phyloP scores from a whole-genome alignment of 1,284 basidiomycete species.

The Ceratobasidium sp. region DNA sequence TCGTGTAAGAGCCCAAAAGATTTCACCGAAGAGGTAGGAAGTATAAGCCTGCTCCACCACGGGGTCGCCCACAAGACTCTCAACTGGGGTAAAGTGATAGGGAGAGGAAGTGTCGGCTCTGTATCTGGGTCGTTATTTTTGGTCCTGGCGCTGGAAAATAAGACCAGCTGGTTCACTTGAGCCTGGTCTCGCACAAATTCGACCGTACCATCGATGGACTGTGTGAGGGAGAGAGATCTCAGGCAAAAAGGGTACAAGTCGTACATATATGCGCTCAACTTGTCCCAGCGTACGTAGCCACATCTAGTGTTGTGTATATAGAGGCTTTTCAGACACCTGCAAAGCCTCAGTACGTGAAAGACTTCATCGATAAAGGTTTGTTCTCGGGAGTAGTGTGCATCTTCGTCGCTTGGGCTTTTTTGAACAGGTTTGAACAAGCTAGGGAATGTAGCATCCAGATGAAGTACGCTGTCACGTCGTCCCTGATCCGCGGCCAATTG shows the following conservation, averaged over 20 bases:
- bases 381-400: not conserved
- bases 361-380: not conserved
- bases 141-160: constrained; percentile 1
- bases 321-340: not conserved
- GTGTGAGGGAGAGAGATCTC: constrained; percentile 2
- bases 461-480: not conserved
- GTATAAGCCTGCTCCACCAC: constrained; percentile 13
- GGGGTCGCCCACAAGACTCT: constrained; percentile 19
- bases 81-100: not conserved
- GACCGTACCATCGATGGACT: constrained; percentile 9
- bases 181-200: constrained; percentile 14
- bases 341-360: constrained; percentile 9
- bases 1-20: constrained; percentile 22
- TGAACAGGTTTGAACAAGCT: not conserved
- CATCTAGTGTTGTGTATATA: constrained; percentile 5
- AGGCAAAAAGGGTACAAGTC: constrained; percentile 13
- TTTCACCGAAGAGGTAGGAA: not conserved
- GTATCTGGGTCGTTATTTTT: not conserved
- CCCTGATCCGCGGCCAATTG: not conserved
- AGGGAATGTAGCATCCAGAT: constrained; percentile 8
- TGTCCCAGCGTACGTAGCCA: constrained; percentile 1
- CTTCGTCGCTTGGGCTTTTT: not conserved
- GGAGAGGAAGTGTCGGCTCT: not conserved
- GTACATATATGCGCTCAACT: not conserved
- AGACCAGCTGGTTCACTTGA: not conserved